These are phyloP conservation scores for Drosera capensis DNA, from an alignment of 148 eudicot genomes.

Conservation along the genomic window DNA sequence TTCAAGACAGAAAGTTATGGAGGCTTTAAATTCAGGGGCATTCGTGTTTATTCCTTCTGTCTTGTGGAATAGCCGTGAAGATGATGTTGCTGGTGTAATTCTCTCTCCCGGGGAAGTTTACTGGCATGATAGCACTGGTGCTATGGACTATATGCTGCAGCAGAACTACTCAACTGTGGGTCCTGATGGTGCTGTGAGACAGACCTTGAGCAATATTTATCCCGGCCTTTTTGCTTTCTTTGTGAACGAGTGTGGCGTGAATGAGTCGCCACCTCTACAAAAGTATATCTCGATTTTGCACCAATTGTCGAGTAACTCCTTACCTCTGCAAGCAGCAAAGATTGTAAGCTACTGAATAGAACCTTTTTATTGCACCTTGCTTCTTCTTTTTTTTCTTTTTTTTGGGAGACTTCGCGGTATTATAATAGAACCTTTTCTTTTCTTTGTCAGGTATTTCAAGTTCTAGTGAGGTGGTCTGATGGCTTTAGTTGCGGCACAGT, in stretches of 20 bases:
- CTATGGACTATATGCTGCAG: slow-evolving; percentile 23
- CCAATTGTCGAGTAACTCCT: slow-evolving; percentile 45
- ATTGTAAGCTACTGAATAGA: slow-evolving; percentile 23
- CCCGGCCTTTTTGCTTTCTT: slow-evolving; percentile 72
- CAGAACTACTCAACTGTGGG: slow-evolving; percentile 7
- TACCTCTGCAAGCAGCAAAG: slow-evolving; percentile 58
- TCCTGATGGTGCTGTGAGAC: slow-evolving; percentile 14
- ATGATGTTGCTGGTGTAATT: slow-evolving; percentile 49
- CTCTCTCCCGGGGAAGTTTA: slow-evolving; percentile 57
- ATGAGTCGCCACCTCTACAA: slow-evolving; percentile 37
- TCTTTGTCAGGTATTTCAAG: slow-evolving; percentile 64
- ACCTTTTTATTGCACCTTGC: not conserved
- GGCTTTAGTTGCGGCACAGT: slow-evolving; percentile 50
- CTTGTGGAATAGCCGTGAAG: slow-evolving; percentile 26
- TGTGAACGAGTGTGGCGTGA: slow-evolving; percentile 75
- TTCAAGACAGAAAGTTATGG: slow-evolving; percentile 36
- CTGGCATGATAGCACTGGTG: slow-evolving; percentile 75
- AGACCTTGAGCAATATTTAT: slow-evolving; percentile 44
- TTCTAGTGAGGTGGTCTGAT: slow-evolving; percentile 63
- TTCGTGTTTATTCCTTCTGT: slow-evolving; percentile 63
- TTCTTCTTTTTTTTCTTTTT: slow-evolving; percentile 1
- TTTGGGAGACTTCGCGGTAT: no score
- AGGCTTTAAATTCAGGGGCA: slow-evolving; percentile 42
- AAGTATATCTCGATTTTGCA: slow-evolving; percentile 61
- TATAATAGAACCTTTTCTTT: slow-evolving; percentile 2